phyloP scores from a whole-genome alignment of 805 yeast genomes.

The Saccharomycopsis babjevae region DNA sequence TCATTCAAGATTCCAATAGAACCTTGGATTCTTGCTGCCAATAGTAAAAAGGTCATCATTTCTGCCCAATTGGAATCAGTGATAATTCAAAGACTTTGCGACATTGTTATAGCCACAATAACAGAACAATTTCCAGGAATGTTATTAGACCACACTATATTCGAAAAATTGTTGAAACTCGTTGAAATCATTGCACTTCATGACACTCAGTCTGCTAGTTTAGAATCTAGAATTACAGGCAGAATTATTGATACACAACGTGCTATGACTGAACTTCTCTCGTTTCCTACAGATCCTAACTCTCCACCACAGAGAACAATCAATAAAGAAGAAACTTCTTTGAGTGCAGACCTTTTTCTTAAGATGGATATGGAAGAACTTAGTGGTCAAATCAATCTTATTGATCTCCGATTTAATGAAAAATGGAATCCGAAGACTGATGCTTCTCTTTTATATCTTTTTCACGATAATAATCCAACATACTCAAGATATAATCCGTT shows the following conservation, averaged over 20 bases:
- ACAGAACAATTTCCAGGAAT: constrained; percentile 57
- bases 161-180: constrained; percentile 46
- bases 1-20: constrained; percentile 16
- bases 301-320: constrained; percentile 18
- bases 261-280: constrained; percentile 29
- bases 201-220: constrained; percentile 40
- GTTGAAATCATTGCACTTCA: constrained; percentile 38
- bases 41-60: constrained; percentile 20
- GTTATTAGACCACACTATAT: constrained; percentile 51
- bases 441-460: constrained; percentile 60
- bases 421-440: constrained; percentile 77
- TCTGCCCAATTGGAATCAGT: constrained; percentile 28
- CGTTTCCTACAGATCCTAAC: constrained; percentile 20
- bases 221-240: constrained; percentile 32
- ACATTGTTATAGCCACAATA: constrained; percentile 42
- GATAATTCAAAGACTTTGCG: constrained; percentile 40
- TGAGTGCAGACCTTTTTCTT: constrained; percentile 38
- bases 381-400: constrained; percentile 53
- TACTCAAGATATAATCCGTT: constrained; percentile 57
- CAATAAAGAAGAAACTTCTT: constrained; percentile 10
- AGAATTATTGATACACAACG: constrained; percentile 43
- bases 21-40: constrained; percentile 14
- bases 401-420: constrained; percentile 54
- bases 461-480: constrained; percentile 39
- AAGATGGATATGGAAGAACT: constrained; percentile 42